A percentile compares a stretch with the other conserved stretches of the same genome.
These are phyloP conservation scores for Entoloma clypeatum DNA, from an alignment of 1,284 basidiomycete species.

Conservation along the genomic window DNA sequence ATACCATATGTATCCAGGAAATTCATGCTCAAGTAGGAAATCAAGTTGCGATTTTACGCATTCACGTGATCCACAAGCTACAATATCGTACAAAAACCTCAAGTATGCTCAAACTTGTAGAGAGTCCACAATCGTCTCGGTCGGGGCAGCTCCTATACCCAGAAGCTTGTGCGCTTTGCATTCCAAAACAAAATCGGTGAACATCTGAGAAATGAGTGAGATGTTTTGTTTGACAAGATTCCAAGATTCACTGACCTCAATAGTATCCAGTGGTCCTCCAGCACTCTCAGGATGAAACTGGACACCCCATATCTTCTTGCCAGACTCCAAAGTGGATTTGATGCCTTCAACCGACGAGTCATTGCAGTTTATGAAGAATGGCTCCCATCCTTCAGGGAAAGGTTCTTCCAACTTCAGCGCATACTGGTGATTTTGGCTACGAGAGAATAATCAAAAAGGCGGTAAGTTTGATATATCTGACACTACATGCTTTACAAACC, in stretches of 20 bases:
- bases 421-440: slow-evolving; percentile 91
- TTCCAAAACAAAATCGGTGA: slow-evolving; percentile 83
- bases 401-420: slow-evolving; percentile 89
- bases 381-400: slow-evolving; percentile 94
- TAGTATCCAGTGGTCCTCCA: slow-evolving; percentile 90
- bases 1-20: slow-evolving; percentile 69
- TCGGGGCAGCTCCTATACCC: slow-evolving; percentile 2
- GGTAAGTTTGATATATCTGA: slow-evolving; percentile 1
- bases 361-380: slow-evolving; percentile 98
- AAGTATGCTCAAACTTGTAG: slow-evolving; percentile 8
- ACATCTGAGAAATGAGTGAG: slow-evolving; percentile 58
- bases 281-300: slow-evolving; percentile 97
- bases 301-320: slow-evolving; percentile 90
- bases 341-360: slow-evolving; percentile 97
- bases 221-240: slow-evolving; percentile 1
- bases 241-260: slow-evolving; percentile 56
- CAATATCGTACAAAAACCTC: slow-evolving; percentile 3
- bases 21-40: slow-evolving; percentile 48
- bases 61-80: slow-evolving; percentile 2
- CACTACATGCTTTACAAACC: slow-evolving; percentile 44
- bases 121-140: slow-evolving; percentile 3
- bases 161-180: slow-evolving; percentile 58
- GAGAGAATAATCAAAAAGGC: slow-evolving; percentile 2
- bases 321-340: slow-evolving; percentile 84
- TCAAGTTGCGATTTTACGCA: slow-evolving; percentile 12